phyloP scores from a whole-genome alignment of 768 basidiomycete species.

The Pulveroboletus sp. region DNA sequence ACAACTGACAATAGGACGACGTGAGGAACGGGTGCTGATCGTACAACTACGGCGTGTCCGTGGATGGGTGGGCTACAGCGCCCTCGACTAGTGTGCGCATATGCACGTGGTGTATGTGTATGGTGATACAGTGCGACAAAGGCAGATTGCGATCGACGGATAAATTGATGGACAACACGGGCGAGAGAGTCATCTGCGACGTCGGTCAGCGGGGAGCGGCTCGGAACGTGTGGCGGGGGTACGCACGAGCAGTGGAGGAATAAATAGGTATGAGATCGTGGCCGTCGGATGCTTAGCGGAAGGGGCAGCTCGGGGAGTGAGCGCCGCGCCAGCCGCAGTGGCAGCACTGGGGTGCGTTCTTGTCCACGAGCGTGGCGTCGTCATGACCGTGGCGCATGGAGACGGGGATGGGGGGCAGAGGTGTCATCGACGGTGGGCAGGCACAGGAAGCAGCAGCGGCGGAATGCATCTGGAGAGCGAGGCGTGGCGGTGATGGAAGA shows the following conservation, averaged over 20 bases:
- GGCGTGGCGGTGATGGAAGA: too few relatives aligned
- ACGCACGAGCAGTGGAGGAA: constrained; percentile 20
- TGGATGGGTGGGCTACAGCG: not conserved
- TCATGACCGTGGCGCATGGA: constrained; percentile 20
- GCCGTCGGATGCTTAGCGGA: constrained; percentile 40
- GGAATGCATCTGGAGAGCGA: constrained; percentile 17
- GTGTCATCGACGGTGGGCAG: constrained; percentile 5
- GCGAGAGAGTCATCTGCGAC: constrained; percentile 11
- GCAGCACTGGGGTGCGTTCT: constrained; percentile 71
- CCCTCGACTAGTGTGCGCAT: constrained; percentile 30
- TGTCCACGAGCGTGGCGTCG: constrained; percentile 36
- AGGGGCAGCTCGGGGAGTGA: constrained; percentile 58
- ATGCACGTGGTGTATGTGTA: constrained; percentile 33
- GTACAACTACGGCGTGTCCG: constrained; percentile 27
- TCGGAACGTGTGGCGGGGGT: not conserved
- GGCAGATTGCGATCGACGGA: constrained; percentile 29
- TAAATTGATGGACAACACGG: constrained; percentile 30
- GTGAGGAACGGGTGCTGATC: constrained; percentile 11
- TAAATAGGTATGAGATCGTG: constrained; percentile 26
- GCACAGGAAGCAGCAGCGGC: constrained; percentile 8
- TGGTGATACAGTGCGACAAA: constrained; percentile 30
- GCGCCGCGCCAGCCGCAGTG: constrained; percentile 69
- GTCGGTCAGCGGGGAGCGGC: constrained; percentile 1
- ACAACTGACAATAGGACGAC: constrained; percentile 7
- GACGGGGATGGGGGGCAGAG: constrained; percentile 11